phyloP scores from a whole-genome alignment of 208 protist genomes.

The Strigomonas culicis region DNA sequence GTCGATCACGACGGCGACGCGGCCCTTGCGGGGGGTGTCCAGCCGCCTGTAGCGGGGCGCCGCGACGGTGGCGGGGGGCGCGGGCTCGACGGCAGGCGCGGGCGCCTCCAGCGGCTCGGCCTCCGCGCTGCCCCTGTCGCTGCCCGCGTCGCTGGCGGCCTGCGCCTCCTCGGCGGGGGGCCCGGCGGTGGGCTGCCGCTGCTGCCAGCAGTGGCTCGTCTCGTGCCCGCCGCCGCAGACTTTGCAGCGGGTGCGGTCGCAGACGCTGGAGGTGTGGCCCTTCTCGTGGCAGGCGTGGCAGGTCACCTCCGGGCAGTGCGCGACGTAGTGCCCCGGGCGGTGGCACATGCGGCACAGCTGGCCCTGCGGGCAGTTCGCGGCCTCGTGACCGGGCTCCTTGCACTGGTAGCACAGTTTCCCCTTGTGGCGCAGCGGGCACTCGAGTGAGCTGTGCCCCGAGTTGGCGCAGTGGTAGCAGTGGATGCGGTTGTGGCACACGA shows the following conservation, averaged over 20 bases:
- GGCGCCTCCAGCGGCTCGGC: background rate
- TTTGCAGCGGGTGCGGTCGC: conserved; percentile 37
- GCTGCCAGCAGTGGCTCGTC: conserved; percentile 25
- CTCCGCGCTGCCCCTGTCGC: background rate
- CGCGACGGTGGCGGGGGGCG: background rate
- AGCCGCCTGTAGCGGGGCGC: conserved; percentile 44
- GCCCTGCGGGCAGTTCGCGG: conserved; percentile 67
- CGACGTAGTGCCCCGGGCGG: conserved; percentile 64
- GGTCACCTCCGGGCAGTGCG: conserved; percentile 65
- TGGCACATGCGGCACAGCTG: conserved; percentile 80
- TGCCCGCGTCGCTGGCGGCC: background rate
- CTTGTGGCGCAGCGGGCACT: conserved; percentile 69
- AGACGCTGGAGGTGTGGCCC: conserved; percentile 73
- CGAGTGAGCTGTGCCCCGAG: conserved; percentile 66
- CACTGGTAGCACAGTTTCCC: conserved; percentile 87
- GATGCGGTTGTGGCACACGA: conserved; percentile 75
- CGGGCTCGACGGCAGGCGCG: too few species aligned
- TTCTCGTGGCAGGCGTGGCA: conserved; percentile 75
- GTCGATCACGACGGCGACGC: conserved; percentile 80
- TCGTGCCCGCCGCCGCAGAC: conserved; percentile 45
- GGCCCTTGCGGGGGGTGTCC: conserved; percentile 24
- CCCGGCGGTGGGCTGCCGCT: conserved; percentile 1
- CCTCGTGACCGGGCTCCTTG: conserved; percentile 84
- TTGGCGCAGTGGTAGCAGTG: conserved; percentile 88
- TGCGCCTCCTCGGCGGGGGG: conserved; percentile 9